These are phyloP conservation scores for Malassezia japonica DNA, from an alignment of 1,284 basidiomycete species.

Conservation along the genomic window DNA sequence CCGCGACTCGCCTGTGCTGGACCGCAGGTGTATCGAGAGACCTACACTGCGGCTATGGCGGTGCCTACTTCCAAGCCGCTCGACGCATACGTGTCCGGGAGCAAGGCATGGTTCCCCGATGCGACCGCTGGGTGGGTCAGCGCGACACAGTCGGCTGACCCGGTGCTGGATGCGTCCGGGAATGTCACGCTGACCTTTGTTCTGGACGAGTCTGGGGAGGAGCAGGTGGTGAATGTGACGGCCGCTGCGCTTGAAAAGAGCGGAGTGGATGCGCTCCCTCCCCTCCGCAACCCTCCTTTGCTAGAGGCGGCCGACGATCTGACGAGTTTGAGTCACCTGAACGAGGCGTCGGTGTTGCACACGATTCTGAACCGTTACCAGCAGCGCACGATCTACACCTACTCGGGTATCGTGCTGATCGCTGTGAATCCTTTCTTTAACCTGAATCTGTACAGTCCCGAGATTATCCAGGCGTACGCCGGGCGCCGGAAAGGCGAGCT, in stretches of 20 bases:
- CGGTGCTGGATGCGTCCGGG: slow-evolving; percentile 23
- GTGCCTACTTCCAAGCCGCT: slow-evolving; percentile 23
- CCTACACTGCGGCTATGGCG: background rate
- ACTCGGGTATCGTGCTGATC: slow-evolving; percentile 92
- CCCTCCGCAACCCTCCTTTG: slow-evolving; percentile 87
- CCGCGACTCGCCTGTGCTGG: background rate
- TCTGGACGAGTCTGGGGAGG: slow-evolving; percentile 37
- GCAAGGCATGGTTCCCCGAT: slow-evolving; percentile 64
- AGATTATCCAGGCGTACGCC: slow-evolving; percentile 94
- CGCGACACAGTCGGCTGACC: slow-evolving; percentile 61
- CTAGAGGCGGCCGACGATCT: slow-evolving; percentile 95
- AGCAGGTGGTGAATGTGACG: slow-evolving; percentile 33
- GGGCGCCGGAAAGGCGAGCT: slow-evolving; percentile 84
- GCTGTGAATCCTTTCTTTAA: slow-evolving; percentile 95
- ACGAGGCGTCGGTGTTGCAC: slow-evolving; percentile 85
- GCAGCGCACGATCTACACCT: slow-evolving; percentile 95
- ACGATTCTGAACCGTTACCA: slow-evolving; percentile 94
- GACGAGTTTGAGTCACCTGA: slow-evolving; percentile 91
- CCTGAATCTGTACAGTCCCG: slow-evolving; percentile 65
- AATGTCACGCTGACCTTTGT: slow-evolving; percentile 34
- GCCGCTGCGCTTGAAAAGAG: slow-evolving; percentile 27
- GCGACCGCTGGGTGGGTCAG: slow-evolving; percentile 86
- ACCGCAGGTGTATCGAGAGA: background rate
- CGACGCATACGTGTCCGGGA: slow-evolving; percentile 47
- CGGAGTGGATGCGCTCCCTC: slow-evolving; percentile 58